Evolutionary conservation across 2,329 filamentous ascomycete species (phyloP).

Genomic region (Ophiostoma ips): DNA sequence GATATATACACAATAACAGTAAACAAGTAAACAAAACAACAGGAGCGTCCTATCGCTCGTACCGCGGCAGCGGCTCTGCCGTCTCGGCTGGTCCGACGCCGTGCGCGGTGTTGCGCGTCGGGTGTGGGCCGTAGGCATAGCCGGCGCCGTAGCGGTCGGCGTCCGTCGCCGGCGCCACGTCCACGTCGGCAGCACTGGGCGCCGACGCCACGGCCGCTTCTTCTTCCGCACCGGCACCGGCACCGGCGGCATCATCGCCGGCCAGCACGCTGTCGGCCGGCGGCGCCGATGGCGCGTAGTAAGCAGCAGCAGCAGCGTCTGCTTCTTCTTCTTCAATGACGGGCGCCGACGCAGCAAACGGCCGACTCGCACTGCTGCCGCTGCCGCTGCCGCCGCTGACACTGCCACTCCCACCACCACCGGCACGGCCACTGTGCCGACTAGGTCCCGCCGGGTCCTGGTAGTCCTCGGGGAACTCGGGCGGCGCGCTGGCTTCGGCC

Average conservation of each 20-base stretch:
- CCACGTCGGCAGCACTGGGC: constrained; percentile 18
- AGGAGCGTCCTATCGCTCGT: constrained; percentile 15
- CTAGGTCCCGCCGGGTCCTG: constrained; percentile 18
- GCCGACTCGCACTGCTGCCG: too few species aligned
- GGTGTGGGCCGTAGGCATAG: constrained; percentile 14
- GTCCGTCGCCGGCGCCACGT: not conserved
- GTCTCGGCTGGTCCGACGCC: constrained; percentile 1
- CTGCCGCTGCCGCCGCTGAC: not conserved
- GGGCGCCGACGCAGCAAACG: constrained; percentile 39
- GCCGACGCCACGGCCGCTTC: not conserved
- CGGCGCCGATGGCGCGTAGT: not conserved
- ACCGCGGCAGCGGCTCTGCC: constrained; percentile 19
- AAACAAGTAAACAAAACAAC: not conserved
- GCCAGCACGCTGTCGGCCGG: not conserved
- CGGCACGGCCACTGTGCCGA: not conserved
- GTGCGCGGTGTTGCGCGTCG: constrained; percentile 1
- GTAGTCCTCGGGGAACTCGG: constrained; percentile 40
- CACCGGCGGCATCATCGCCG: not conserved
- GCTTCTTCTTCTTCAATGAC: constrained; percentile 38
- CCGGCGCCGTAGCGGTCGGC: constrained; percentile 16
- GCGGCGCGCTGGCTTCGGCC: constrained; percentile 49
- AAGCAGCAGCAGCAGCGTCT: not conserved
- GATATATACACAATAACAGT: not conserved
- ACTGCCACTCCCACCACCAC: not conserved
- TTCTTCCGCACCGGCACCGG: not conserved